Percentiles rank a stretch among this genome's conserved stretches.
phyloP scores from a whole-genome alignment of 2,329 filamentous ascomycete species.

The Aureobasidium namibiae region DNA sequence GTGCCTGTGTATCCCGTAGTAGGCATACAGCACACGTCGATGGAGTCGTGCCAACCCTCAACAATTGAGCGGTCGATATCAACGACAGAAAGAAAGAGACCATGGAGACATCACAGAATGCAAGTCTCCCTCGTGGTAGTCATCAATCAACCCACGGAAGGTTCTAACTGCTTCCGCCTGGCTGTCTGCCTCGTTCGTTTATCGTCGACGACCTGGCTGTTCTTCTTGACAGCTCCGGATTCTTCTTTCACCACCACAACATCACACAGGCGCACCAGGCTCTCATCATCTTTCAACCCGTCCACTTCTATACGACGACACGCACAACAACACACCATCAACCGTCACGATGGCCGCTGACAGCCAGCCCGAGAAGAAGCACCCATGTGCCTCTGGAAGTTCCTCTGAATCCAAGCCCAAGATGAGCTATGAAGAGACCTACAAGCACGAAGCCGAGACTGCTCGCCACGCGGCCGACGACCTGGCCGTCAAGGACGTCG shows the following conservation, averaged over 20 bases:
- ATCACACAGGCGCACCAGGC: not conserved
- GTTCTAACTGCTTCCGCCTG: not conserved
- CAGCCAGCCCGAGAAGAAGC: not conserved
- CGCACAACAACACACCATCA: not conserved
- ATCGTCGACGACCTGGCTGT: not conserved
- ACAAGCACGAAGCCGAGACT: not conserved
- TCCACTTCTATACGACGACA: not conserved
- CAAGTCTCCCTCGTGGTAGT: not conserved
- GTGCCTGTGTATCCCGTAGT: too few species aligned
- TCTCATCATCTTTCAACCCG: not conserved
- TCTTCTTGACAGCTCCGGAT: not conserved
- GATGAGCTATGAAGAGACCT: not conserved
- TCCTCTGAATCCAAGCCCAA: not conserved
- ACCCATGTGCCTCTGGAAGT: not conserved
- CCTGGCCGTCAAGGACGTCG: not conserved
- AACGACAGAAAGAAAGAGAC: not conserved
- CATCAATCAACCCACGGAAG: not conserved
- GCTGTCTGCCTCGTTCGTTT: not conserved
- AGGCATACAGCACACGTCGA: too few species aligned
- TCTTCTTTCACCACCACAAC: not conserved
- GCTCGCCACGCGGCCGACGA: not conserved
- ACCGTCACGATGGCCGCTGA: not conserved
- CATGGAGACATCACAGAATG: not conserved
- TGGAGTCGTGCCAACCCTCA: not conserved
- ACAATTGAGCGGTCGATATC: not conserved